A percentile compares a stretch with the other conserved stretches of the same genome.
Evolutionary conservation across 805 yeast genomes (phyloP).

Genomic region (Phaffomyces opuntiae): DNA sequence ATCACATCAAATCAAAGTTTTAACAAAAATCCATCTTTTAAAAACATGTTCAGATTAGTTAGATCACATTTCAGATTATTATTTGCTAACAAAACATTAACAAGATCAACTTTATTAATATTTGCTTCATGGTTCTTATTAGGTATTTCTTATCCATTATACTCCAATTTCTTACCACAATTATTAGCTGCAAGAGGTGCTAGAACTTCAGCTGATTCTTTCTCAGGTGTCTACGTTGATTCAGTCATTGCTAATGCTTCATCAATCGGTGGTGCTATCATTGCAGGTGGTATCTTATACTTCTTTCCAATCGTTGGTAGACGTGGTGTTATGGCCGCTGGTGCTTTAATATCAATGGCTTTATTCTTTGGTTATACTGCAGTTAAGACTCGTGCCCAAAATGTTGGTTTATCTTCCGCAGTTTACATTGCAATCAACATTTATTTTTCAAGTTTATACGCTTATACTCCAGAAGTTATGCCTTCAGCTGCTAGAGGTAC

Average conservation of each 20-base stretch:
- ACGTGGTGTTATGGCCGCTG: slow-evolving; percentile 48
- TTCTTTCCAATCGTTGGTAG: slow-evolving; percentile 34
- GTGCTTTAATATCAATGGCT: slow-evolving; percentile 47
- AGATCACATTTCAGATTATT: slow-evolving; percentile 34
- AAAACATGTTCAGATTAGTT: slow-evolving; percentile 23
- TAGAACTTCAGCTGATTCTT: slow-evolving; percentile 32
- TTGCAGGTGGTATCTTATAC: slow-evolving; percentile 36
- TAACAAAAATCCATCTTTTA: slow-evolving; percentile 21
- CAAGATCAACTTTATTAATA: slow-evolving; percentile 34
- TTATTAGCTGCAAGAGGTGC: slow-evolving; percentile 44
- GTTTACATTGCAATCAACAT: slow-evolving; percentile 35
- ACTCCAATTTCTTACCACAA: slow-evolving; percentile 44
- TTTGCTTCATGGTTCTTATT: slow-evolving; percentile 43
- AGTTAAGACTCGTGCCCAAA: slow-evolving; percentile 44
- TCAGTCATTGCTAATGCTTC: slow-evolving; percentile 36
- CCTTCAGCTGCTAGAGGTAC: slow-evolving; percentile 48
- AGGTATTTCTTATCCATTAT: slow-evolving; percentile 47
- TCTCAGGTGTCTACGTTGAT: slow-evolving; percentile 39
- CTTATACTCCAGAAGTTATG: slow-evolving; percentile 60
- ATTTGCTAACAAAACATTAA: slow-evolving; percentile 34
- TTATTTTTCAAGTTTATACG: slow-evolving; percentile 54
- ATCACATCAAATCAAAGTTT: slow-evolving; percentile 24
- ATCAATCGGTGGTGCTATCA: slow-evolving; percentile 40
- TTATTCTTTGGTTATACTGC: slow-evolving; percentile 58
- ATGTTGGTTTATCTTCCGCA: slow-evolving; percentile 35